These are phyloP conservation scores for Solidago caesia DNA, from an alignment of 129 eudicot species.

Conservation along the genomic window DNA sequence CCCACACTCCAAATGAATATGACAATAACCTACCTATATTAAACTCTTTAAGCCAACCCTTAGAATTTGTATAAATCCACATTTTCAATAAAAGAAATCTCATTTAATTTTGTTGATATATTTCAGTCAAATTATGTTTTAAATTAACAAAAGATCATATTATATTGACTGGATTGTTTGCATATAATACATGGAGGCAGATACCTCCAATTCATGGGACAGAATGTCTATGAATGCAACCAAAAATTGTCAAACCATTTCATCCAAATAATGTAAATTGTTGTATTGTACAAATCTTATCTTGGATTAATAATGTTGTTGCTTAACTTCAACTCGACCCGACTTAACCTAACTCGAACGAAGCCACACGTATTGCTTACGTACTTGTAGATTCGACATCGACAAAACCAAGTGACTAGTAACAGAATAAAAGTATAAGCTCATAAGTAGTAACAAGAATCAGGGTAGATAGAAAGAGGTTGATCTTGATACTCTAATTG, in stretches of 20 bases:
- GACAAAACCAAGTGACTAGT: slow-evolving; percentile 13
- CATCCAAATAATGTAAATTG: slow-evolving; percentile 6
- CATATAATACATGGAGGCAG: slow-evolving; percentile 27
- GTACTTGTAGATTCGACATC: slow-evolving; percentile 12
- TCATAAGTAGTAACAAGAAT: slow-evolving; percentile 29
- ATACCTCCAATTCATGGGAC: slow-evolving; percentile 35
- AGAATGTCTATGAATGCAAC: slow-evolving; percentile 31
- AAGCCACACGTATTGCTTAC: slow-evolving; percentile 14
- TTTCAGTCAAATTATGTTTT: not conserved
- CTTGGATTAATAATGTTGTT: not conserved
- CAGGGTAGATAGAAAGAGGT: slow-evolving; percentile 29
- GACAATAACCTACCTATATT: slow-evolving; percentile 27
- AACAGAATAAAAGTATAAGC: slow-evolving; percentile 6
- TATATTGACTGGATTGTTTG: not conserved
- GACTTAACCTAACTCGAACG: not conserved
- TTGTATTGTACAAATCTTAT: slow-evolving; percentile 9
- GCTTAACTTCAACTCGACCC: not conserved
- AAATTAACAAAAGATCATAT: not conserved
- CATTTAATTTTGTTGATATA: not conserved
- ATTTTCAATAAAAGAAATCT: not conserved
- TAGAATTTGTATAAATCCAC: slow-evolving; percentile 3
- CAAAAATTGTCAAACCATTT: slow-evolving; percentile 32
- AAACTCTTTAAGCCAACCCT: slow-evolving; percentile 12
- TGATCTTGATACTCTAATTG: slow-evolving; percentile 27
- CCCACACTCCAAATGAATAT: slow-evolving; percentile 40